Evolutionary conservation across 768 basidiomycete genomes (phyloP).

Genomic region (Paxillus rubicundulus): DNA sequence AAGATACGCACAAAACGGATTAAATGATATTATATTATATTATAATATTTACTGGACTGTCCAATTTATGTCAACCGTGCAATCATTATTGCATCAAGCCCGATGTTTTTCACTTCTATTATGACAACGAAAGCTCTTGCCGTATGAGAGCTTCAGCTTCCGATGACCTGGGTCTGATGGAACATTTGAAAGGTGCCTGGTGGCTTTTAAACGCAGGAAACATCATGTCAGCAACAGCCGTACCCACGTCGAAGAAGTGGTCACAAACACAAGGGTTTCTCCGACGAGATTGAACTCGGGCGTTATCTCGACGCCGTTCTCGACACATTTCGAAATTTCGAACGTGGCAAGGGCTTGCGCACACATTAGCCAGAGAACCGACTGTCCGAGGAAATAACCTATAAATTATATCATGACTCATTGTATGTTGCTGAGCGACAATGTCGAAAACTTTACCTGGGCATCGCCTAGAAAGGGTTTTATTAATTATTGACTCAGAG

Average conservation of each 20-base stretch:
- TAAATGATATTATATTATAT: no score
- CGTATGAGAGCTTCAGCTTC: background rate
- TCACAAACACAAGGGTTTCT: slow-evolving; percentile 8
- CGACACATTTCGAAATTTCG: slow-evolving; percentile 39
- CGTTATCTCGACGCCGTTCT: slow-evolving; percentile 40
- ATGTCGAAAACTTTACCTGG: background rate
- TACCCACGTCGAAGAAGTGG: no score
- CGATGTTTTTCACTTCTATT: no score
- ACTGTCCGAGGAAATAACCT: slow-evolving; percentile 29
- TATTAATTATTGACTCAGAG: background rate
- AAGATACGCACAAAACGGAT: no score
- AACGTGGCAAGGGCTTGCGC: slow-evolving; percentile 43
- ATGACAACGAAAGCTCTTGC: background rate
- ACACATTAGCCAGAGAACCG: slow-evolving; percentile 22
- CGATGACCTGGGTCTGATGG: slow-evolving; percentile 10
- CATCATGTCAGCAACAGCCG: no score
- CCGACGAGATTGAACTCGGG: slow-evolving; percentile 40
- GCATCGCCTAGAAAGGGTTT: slow-evolving; percentile 4
- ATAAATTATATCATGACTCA: background rate
- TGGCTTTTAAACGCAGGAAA: background rate
- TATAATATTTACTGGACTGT: no score
- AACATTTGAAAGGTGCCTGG: slow-evolving; percentile 12
- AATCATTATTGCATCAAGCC: no score
- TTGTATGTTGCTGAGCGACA: no score
- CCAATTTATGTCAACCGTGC: no score